These are phyloP conservation scores for Penicillium sp. DNA, from an alignment of 2,329 filamentous ascomycete genomes.

Conservation along the genomic window DNA sequence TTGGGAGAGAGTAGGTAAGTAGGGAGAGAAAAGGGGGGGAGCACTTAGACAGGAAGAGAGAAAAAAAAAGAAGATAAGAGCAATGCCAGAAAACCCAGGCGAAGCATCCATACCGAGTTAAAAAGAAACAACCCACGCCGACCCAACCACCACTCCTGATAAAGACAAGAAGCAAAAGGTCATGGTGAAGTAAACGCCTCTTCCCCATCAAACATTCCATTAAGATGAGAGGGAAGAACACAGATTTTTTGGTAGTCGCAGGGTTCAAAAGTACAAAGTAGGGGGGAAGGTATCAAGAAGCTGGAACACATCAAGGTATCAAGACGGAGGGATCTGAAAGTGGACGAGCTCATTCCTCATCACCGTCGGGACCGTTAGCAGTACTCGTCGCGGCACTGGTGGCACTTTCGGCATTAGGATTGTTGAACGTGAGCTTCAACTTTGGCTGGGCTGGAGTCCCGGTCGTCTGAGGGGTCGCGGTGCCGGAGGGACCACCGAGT, in stretches of 20 bases:
- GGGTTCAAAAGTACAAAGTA: not conserved
- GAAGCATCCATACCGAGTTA: no score
- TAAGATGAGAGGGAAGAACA: not conserved
- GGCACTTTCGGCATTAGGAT: constrained; percentile 31
- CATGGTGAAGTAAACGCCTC: constrained; percentile 3
- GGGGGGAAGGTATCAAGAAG: not conserved
- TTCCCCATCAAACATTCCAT: constrained; percentile 1
- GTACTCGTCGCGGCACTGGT: constrained; percentile 25
- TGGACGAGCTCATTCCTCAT: constrained; percentile 25
- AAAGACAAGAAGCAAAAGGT: constrained; percentile 8
- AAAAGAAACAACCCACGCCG: no score
- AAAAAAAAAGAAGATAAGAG: no score
- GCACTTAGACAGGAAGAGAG: no score
- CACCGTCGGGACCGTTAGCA: constrained; percentile 28
- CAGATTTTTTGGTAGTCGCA: not conserved
- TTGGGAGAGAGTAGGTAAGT: no score
- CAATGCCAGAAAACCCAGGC: no score
- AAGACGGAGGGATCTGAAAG: not conserved
- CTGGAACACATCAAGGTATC: not conserved
- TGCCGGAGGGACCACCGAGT: constrained; percentile 43
- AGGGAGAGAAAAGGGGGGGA: no score
- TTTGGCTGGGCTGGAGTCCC: constrained; percentile 54
- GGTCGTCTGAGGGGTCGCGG: constrained; percentile 57
- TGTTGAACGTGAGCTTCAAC: constrained; percentile 61
- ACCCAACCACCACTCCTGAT: constrained; percentile 2